These are phyloP conservation scores for Nicotiana otophora DNA, from an alignment of 257 asterid genomes.

Conservation along the genomic window DNA sequence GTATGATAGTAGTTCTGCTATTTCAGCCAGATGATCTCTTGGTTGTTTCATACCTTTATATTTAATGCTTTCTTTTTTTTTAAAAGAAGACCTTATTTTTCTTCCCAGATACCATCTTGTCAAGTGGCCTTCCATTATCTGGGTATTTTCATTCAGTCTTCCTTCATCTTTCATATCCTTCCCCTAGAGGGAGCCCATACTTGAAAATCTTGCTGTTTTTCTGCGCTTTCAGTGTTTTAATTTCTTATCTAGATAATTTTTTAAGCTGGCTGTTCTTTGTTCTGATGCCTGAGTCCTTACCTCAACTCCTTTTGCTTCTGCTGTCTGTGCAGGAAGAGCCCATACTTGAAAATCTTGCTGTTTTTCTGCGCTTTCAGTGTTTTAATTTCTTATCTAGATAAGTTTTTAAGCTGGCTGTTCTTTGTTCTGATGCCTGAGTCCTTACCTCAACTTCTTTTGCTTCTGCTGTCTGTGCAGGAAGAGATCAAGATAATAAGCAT, in stretches of 20 bases:
- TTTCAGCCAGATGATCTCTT: background rate
- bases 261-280: background rate
- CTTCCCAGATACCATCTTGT: background rate
- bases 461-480: slow-evolving; percentile 48
- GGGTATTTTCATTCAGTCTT: background rate
- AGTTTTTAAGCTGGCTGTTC: background rate
- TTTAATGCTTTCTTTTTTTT: background rate
- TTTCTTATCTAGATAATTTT: background rate
- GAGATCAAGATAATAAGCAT: slow-evolving; percentile 77
- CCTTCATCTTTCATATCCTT: background rate
- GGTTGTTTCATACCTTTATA: background rate
- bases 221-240: background rate
- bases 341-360: background rate
- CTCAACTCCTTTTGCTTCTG: background rate
- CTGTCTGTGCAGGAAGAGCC: slow-evolving; percentile 67
- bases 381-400: background rate
- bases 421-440: background rate
- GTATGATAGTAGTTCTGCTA: background rate
- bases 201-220: background rate
- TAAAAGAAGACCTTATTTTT: background rate
- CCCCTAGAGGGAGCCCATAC: background rate
- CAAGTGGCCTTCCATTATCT: background rate
- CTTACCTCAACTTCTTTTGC: background rate
- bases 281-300: background rate
- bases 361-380: background rate